These are phyloP conservation scores for Nicotiana tomentosiformis DNA, from an alignment of 257 asterid genomes.

Conservation along the genomic window DNA sequence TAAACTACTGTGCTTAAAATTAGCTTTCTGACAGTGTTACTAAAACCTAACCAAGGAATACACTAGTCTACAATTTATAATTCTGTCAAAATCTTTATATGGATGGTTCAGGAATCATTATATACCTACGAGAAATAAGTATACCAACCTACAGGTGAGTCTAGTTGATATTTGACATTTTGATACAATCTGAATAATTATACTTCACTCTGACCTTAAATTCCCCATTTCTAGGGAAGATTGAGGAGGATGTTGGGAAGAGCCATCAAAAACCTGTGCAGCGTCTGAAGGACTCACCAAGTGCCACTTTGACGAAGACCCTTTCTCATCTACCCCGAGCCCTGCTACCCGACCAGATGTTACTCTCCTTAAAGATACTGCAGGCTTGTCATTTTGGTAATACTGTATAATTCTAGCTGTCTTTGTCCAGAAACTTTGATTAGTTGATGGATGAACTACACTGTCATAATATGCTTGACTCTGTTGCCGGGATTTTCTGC, in stretches of 20 bases:
- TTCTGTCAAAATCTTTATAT: neutral
- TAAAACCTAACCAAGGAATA: too few relatives aligned
- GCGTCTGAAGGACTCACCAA: constrained; percentile 20
- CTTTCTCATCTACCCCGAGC: neutral
- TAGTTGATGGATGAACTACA: neutral
- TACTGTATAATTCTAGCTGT: neutral
- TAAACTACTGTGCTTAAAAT: neutral
- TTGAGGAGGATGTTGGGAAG: constrained; percentile 1
- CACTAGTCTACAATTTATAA: neutral
- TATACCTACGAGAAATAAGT: neutral
- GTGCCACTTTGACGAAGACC: constrained; percentile 7
- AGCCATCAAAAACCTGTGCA: constrained; percentile 5
- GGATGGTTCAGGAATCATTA: neutral
- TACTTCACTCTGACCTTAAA: neutral
- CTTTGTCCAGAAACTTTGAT: neutral
- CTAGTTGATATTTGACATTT: neutral
- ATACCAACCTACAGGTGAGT: neutral
- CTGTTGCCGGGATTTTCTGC: neutral
- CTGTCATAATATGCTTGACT: neutral
- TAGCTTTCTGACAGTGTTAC: neutral
- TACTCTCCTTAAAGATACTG: constrained; percentile 3
- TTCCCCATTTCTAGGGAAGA: neutral
- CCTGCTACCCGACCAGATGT: neutral
- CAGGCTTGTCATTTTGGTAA: neutral
- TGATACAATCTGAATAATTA: neutral